Percentiles rank a stretch among this genome's conserved stretches.
These are phyloP conservation scores for Alternaria dauci DNA, from an alignment of 2,329 filamentous ascomycete species.

Conservation along the genomic window DNA sequence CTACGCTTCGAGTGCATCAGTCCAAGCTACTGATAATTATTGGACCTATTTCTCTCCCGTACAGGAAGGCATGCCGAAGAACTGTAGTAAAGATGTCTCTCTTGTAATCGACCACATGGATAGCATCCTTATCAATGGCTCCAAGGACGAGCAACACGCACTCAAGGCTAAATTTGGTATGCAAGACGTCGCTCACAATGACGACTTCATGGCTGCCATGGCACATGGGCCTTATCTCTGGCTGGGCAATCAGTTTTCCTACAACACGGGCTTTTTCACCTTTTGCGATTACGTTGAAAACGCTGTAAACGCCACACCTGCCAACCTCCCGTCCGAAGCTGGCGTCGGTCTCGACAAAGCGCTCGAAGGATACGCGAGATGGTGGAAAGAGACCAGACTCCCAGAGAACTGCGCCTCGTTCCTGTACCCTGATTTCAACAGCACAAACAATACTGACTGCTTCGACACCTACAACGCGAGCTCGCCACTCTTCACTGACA, in stretches of 20 bases:
- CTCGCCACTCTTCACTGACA: neutral
- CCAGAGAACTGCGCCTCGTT: neutral
- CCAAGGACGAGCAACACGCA: neutral
- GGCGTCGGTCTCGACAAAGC: constrained; percentile 1
- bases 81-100: neutral
- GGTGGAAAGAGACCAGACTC: neutral
- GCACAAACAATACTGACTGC: neutral
- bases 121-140: neutral
- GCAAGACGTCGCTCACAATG: constrained; percentile 1
- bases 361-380: constrained; percentile 2
- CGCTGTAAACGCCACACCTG: neutral
- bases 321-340: neutral
- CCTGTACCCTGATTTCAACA: neutral
- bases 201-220: neutral
- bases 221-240: neutral
- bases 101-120: constrained; percentile 1
- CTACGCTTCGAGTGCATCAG: neutral
- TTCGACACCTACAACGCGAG: neutral
- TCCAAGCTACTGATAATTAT: neutral
- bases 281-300: neutral
- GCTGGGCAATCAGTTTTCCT: neutral
- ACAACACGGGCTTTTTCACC: neutral
- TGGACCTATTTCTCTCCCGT: neutral
- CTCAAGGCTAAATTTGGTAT: neutral
- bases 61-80: neutral